phyloP scores from a whole-genome alignment of 192 early-diverging fungal species.

The Haplosporangium gracile region DNA sequence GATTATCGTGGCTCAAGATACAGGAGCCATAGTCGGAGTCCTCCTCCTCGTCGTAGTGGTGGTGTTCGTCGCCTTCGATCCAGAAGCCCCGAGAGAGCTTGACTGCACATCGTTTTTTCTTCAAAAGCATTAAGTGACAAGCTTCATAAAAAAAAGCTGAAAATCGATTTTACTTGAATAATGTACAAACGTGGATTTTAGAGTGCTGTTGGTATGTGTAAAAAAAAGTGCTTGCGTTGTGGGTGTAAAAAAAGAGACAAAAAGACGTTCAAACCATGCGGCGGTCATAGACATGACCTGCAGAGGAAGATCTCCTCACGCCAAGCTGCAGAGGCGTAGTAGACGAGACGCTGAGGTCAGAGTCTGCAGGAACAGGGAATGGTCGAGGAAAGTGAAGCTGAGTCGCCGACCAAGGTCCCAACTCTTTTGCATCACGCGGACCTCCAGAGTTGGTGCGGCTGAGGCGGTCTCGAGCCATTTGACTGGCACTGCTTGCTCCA shows the following conservation, averaged over 20 bases:
- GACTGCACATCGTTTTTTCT: neutral
- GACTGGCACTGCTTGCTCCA: slow-evolving; percentile 34
- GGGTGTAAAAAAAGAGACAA: neutral
- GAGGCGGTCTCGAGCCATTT: slow-evolving; percentile 7
- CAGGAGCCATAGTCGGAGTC: slow-evolving; percentile 26
- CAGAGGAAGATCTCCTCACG: slow-evolving; percentile 15
- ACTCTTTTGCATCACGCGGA: neutral
- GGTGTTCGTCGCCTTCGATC: neutral
- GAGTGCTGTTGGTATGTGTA: neutral
- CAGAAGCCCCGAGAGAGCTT: slow-evolving; percentile 20
- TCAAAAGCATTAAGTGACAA: neutral
- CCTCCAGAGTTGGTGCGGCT: neutral
- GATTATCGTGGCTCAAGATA: slow-evolving; percentile 1
- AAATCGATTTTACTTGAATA: neutral
- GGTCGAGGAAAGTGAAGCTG: slow-evolving; percentile 25
- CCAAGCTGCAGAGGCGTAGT: neutral
- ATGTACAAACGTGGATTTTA: neutral
- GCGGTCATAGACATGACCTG: neutral
- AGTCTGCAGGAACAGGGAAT: neutral
- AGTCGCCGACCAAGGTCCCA: slow-evolving; percentile 26
- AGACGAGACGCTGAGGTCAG: neutral
- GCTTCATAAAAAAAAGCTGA: neutral
- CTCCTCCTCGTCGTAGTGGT: neutral
- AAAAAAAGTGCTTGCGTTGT: neutral
- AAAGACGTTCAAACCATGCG: neutral